Conservation (phyloP, 2,329 filamentous ascomycete species). For the Colletotrichum musicola region DNA sequence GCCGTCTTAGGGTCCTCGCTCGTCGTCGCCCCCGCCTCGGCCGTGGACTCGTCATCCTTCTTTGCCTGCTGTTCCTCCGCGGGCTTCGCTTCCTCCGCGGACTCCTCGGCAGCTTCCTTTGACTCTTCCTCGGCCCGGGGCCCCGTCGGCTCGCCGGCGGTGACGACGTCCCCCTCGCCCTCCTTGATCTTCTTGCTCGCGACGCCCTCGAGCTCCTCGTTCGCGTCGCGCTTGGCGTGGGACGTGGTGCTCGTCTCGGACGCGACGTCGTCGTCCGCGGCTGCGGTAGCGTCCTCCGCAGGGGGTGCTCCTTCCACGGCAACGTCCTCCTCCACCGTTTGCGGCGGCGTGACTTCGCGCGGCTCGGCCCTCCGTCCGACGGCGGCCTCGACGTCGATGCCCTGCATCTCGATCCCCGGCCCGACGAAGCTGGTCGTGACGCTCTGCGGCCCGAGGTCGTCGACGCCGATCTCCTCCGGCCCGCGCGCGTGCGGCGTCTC, state of each 20-base stretch:
- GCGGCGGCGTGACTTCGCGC: slow-evolving; percentile 40
- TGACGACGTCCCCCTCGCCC: slow-evolving; percentile 43
- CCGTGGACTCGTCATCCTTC: not conserved
- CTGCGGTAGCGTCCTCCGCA: slow-evolving; percentile 38
- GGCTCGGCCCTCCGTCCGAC: slow-evolving; percentile 65
- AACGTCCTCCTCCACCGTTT: slow-evolving; percentile 44
- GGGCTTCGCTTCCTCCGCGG: too few species aligned
- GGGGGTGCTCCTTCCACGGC: slow-evolving; percentile 35
- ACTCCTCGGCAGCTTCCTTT: slow-evolving; percentile 9
- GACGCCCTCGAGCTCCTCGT: slow-evolving; percentile 56
- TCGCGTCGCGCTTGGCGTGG: slow-evolving; percentile 69
- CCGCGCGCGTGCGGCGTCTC: slow-evolving; percentile 86
- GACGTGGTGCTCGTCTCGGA: slow-evolving; percentile 50
- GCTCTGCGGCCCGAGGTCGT: slow-evolving; percentile 84
- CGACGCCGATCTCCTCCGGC: slow-evolving; percentile 85
- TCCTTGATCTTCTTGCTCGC: slow-evolving; percentile 65
- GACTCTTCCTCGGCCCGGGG: slow-evolving; percentile 40
- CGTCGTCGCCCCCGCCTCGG: not conserved
- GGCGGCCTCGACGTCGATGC: slow-evolving; percentile 72
- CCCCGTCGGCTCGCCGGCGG: slow-evolving; percentile 33
- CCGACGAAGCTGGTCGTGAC: slow-evolving; percentile 56
- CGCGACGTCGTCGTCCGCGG: slow-evolving; percentile 43
- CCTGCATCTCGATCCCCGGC: slow-evolving; percentile 61
- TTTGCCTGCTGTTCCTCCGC: slow-evolving; percentile 27
- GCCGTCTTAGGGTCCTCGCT: not conserved